Evolutionary conservation across 805 yeast species (phyloP), one percentile per base, ranked within the genome.

Genomic region (Starmerella etchellsii): DNA sequence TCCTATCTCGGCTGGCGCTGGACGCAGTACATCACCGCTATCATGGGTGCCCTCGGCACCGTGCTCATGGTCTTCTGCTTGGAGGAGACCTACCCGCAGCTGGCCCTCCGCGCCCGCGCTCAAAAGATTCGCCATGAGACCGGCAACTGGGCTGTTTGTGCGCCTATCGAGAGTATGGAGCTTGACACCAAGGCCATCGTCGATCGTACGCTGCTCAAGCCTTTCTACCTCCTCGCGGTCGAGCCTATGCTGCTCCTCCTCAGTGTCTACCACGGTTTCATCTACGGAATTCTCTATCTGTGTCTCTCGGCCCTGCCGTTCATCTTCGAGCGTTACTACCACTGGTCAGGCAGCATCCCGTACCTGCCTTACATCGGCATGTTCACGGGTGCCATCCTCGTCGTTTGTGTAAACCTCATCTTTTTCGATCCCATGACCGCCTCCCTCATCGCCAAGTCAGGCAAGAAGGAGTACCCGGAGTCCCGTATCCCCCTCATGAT

Each of bases 341-440:
- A 68, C 26, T 78, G 71, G 69, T 40, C 41, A 19, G 51, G 61
- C 41, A 85, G 87, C 50, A 74, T 73, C 22, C 75, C 74, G 9
- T 79, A 78, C 61, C 67, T 85, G 45, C 95, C 96, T 11, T 85
- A 83, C 65, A 58, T 84, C 42, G 78, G 82, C 18, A 65, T 87
- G 60, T 68, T 80, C 37, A 56, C 81, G 39, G 95, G 95, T 45
- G 27, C 50, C 27, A 66, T 76, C 63, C 31, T 71, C 5, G 33
- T 74, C 23, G 83, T 87, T 40, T 76, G 78, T 24, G 44, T 55
- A 0, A 62, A 64, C 43, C 69, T 77, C 53, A 61, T 78, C 34
- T 64, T 60, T 53, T 59, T 56, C 37, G 94, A 84, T 54, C 68
- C 63, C 13, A 60, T 63, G 31, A 81, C 77, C 52, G 55, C 64